phyloP scores from a whole-genome alignment of 2,329 filamentous ascomycete genomes.

The Acrocalymma vagum region DNA sequence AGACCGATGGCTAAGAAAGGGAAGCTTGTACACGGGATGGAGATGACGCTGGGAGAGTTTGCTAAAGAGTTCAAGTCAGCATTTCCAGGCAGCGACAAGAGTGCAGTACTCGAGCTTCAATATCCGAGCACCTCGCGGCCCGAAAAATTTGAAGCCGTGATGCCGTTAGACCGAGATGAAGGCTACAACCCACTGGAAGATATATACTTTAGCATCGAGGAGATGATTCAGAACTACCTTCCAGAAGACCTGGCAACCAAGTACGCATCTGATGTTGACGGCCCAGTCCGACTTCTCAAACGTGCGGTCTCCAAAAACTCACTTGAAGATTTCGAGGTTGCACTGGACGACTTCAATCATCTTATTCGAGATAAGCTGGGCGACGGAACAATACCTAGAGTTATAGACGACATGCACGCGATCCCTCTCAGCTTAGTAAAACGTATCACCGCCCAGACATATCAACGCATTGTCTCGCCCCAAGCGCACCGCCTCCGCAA shows the following conservation, averaged over 20 bases:
- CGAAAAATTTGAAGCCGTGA: slow-evolving; percentile 61
- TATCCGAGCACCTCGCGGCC: slow-evolving; percentile 79
- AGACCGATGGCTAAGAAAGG: slow-evolving; percentile 20
- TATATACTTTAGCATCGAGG: slow-evolving; percentile 71
- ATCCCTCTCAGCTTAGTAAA: slow-evolving; percentile 73
- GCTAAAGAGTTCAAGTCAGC: slow-evolving; percentile 61
- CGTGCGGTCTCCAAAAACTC: slow-evolving; percentile 75
- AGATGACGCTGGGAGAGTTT: slow-evolving; percentile 50
- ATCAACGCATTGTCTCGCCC: slow-evolving; percentile 90
- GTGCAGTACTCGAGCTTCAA: slow-evolving; percentile 71
- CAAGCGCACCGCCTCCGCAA: slow-evolving; percentile 83
- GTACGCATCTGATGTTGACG: slow-evolving; percentile 76
- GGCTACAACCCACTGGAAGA: slow-evolving; percentile 72
- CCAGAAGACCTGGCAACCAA: slow-evolving; percentile 72
- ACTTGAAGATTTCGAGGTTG: slow-evolving; percentile 73
- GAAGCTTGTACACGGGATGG: slow-evolving; percentile 50
- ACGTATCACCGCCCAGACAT: slow-evolving; percentile 86
- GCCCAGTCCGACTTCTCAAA: slow-evolving; percentile 79
- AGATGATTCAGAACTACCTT: slow-evolving; percentile 75
- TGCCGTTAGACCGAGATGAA: slow-evolving; percentile 31
- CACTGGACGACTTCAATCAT: slow-evolving; percentile 80
- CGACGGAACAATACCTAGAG: slow-evolving; percentile 75
- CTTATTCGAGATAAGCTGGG: slow-evolving; percentile 71
- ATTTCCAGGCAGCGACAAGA: slow-evolving; percentile 55
- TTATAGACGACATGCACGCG: slow-evolving; percentile 73